Evolutionary conservation across 1,139 yeast genomes (phyloP).

Genomic region (Tardiomyces digboiensis): DNA sequence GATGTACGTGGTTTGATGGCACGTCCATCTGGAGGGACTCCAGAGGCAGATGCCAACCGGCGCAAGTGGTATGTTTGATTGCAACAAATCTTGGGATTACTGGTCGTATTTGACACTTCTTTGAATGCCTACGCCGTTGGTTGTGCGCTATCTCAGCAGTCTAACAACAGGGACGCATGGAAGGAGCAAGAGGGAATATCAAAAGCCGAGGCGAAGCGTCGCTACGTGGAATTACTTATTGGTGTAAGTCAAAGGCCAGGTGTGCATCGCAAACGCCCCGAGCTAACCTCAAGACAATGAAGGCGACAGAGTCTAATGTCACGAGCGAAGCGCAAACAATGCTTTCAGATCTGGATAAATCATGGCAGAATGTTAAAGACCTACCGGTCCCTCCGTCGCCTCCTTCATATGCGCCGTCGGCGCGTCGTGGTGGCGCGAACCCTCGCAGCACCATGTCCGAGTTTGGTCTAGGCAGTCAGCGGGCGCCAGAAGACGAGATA

Average conservation of each 20-base stretch:
- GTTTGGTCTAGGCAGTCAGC: background rate
- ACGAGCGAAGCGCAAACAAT: background rate
- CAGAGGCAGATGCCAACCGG: conserved; percentile 58
- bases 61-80: conserved; percentile 44
- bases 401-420: background rate
- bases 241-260: conserved; percentile 21
- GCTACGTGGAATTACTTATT: conserved; percentile 57
- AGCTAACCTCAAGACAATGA: background rate
- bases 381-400: background rate
- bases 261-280: background rate
- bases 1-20: conserved; percentile 61
- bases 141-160: no score
- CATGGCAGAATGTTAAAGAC: background rate
- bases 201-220: conserved; percentile 66
- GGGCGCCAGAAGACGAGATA: background rate
- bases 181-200: conserved; percentile 59
- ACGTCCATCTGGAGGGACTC: conserved; percentile 50
- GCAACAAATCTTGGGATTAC: background rate
- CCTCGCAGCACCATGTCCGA: background rate
- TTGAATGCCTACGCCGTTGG: no score
- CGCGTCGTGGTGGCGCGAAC: background rate
- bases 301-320: background rate
- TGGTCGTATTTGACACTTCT: background rate
- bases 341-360: background rate
- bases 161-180: conserved; percentile 52